Evolutionary conservation across 768 basidiomycete species (phyloP).

Genomic region (Termitomyces eurrhizus): DNA sequence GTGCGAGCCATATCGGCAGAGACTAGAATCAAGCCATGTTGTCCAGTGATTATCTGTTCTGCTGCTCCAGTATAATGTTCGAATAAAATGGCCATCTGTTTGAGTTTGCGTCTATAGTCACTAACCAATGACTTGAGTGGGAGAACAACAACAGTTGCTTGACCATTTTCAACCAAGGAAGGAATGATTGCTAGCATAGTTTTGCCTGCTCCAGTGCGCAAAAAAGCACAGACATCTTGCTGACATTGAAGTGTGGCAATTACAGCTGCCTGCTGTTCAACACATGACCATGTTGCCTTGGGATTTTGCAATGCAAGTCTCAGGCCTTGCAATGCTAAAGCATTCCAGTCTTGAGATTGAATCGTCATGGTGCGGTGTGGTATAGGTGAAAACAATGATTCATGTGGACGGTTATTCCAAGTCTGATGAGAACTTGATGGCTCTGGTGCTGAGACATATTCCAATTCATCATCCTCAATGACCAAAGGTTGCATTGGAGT

Average conservation of each 20-base stretch:
- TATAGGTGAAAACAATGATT: too few species aligned
- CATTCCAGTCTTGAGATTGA: too few species aligned
- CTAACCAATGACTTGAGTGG: neutral
- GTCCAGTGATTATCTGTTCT: too few species aligned
- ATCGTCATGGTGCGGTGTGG: too few species aligned
- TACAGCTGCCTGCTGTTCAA: neutral
- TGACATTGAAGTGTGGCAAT: neutral
- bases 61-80: neutral
- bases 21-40: too few species aligned
- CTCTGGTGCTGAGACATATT: too few species aligned
- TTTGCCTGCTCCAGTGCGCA: neutral
- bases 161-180: neutral
- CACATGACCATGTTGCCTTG: neutral
- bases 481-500: too few species aligned
- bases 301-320: neutral
- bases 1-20: neutral
- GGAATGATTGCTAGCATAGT: conserved; percentile 4
- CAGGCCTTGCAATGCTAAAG: too few species aligned
- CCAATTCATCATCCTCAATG: too few species aligned
- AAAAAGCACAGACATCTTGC: neutral
- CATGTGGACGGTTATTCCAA: too few species aligned
- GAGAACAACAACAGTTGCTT: neutral
- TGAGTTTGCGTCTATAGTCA: neutral
- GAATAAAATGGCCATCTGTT: neutral
- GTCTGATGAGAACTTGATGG: too few species aligned